phyloP scores from a whole-genome alignment of 2,329 filamentous ascomycete species.

The Hypoxylon sp. region DNA sequence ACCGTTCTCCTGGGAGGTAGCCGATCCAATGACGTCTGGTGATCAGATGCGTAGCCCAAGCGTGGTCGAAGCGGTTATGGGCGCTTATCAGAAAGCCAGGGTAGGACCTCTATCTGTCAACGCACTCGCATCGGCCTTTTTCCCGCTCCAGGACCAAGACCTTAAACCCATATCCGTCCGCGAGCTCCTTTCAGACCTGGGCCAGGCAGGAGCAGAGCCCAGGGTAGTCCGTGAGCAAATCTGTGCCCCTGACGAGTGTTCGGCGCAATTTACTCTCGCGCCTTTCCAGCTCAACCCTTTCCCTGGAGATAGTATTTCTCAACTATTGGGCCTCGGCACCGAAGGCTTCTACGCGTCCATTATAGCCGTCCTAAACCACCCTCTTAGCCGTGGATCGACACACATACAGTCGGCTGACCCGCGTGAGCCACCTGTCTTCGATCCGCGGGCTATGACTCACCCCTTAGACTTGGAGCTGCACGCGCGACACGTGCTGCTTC shows the following conservation, averaged over 20 bases:
- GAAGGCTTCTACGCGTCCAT: slow-evolving; percentile 25
- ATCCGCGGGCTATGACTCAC: slow-evolving; percentile 26
- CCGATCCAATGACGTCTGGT: slow-evolving; percentile 19
- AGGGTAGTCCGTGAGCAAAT: slow-evolving; percentile 24
- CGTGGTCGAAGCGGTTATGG: slow-evolving; percentile 18
- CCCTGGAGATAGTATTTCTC: slow-evolving; percentile 10
- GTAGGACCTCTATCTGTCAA: slow-evolving; percentile 22
- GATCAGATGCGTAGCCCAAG: slow-evolving; percentile 28
- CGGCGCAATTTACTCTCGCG: slow-evolving; percentile 21
- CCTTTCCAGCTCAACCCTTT: slow-evolving; percentile 20
- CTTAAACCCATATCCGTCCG: slow-evolving; percentile 9
- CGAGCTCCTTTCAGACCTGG: slow-evolving; percentile 15
- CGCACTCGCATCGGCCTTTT: slow-evolving; percentile 25
- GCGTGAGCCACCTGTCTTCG: slow-evolving; percentile 4
- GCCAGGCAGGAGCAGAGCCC: slow-evolving; percentile 17
- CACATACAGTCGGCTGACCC: slow-evolving; percentile 27
- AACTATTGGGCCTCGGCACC: slow-evolving; percentile 7
- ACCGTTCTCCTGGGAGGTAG: slow-evolving; percentile 32
- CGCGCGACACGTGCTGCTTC: slow-evolving; percentile 19
- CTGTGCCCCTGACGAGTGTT: slow-evolving; percentile 15
- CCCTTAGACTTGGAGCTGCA: slow-evolving; percentile 27
- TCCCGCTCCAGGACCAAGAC: slow-evolving; percentile 18
- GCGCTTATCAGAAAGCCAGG: slow-evolving; percentile 14
- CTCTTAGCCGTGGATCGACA: slow-evolving; percentile 26
- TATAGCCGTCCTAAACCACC: slow-evolving; percentile 23